Evolutionary conservation across 495 filamentous ascomycete species (phyloP), one percentile per base, ranked within the genome.

Genomic region (Peziza echinospora): DNA sequence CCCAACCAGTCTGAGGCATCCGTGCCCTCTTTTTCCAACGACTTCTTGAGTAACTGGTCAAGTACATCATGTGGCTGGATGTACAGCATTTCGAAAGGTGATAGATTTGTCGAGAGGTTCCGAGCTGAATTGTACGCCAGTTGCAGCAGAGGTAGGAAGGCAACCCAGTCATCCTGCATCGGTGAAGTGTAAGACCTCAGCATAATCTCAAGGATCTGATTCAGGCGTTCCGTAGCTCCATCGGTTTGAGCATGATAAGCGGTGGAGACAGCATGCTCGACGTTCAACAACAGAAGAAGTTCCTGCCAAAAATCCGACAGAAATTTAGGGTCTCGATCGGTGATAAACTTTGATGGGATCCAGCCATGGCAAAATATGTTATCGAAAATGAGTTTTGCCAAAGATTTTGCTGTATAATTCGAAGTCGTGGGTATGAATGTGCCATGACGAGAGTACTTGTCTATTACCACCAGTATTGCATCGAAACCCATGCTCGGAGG

Each of bases 241-340:
- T 42, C 19, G 19, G 40, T 42, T 10, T 10, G 19, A 6, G 40
- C 9, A 17, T 42, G 40, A 17, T 42, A 42, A 7, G 40, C 40
- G 6, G 19, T 21, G 40, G 10, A 11, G 6, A 17, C 9, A 7
- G 40, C 40, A 7, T 42, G 40, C 19, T 11, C 7, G 40, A 42
- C 19, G 9, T 21, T 17, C 40, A 42, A n/a, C n/a, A n/a, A 7
- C n/a, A 8, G 26, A 7, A 34, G 7, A 7, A 34, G 26, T n/a
- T 7, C 26, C n/a, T 34, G 7, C 44, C 44, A 47, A 26, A 47
- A 47, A 5, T 17, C 22, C 9, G n/a, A 16, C 21, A 47, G 21
- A 26, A 47, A 19, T 24, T 28, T 47, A 8, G 44, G n/a, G 19
- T 47, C 44, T 37, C 44, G 23, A 21, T 47, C 44, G 24, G 44